Conservation (phyloP, 23 red algal species). For the Cyanidioschyzon merolae region DNA sequence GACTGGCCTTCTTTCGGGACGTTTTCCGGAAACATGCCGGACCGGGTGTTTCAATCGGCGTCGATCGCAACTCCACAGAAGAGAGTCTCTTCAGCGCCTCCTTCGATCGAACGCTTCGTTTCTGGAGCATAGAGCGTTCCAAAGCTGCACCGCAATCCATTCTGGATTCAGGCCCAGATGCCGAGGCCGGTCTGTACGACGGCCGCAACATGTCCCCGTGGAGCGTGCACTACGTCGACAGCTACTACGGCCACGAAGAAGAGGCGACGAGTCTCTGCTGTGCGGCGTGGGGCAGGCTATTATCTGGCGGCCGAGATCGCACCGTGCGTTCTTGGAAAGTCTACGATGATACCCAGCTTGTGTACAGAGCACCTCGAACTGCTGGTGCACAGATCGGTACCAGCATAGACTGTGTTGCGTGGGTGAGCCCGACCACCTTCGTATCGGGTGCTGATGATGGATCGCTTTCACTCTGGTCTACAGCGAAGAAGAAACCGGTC, state of each 20-base stretch:
- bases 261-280: constrained; percentile 33
- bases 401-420: constrained; percentile 59
- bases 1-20: background rate
- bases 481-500: constrained; percentile 57
- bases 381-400: background rate
- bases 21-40: background rate
- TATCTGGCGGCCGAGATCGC: constrained; percentile 62
- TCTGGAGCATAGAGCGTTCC: background rate
- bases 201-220: background rate
- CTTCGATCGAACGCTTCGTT: background rate
- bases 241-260: constrained; percentile 66
- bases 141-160: background rate
- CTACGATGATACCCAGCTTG: constrained; percentile 64
- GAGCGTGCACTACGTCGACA: constrained; percentile 46
- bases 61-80: background rate
- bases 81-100: constrained; percentile 18
- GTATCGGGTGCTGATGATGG: constrained; percentile 76
- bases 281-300: constrained; percentile 35
- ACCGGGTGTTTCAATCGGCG: background rate
- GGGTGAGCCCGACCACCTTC: constrained; percentile 46
- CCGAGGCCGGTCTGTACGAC: background rate
- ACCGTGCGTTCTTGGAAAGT: constrained; percentile 83
- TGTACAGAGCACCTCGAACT: constrained; percentile 44
- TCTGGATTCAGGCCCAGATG: background rate
- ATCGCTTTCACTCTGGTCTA: constrained; percentile 52